Percentiles rank a stretch among this genome's conserved stretches.
Conservation (phyloP, 306 rosid genomes). For the Acacia melanoxylon region DNA sequence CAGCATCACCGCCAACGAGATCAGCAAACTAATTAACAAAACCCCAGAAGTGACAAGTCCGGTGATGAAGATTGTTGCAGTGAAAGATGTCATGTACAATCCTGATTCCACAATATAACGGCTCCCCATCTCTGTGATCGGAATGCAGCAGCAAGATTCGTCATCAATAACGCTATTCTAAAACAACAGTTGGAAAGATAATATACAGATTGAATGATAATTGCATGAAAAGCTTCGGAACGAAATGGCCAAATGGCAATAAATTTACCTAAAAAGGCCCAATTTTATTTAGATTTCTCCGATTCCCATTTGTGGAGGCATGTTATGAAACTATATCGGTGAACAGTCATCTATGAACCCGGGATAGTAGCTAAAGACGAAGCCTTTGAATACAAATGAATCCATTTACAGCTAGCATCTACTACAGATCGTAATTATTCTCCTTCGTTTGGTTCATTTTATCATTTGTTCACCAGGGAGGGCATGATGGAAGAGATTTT, state of each 20-base stretch:
- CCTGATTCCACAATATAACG: slow-evolving; percentile 60
- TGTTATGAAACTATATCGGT: background rate
- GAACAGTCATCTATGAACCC: background rate
- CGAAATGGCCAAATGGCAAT: slow-evolving; percentile 1
- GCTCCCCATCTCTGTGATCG: slow-evolving; percentile 63
- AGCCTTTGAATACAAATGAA: slow-evolving; percentile 7
- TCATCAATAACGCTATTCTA: slow-evolving; percentile 27
- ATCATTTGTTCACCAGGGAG: background rate
- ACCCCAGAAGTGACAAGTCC: slow-evolving; percentile 61
- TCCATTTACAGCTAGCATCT: background rate
- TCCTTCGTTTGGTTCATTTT: background rate
- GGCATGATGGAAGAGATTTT: background rate
- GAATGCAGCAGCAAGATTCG: slow-evolving; percentile 31
- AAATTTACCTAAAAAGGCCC: background rate
- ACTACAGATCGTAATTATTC: slow-evolving; percentile 2
- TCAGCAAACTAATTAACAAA: slow-evolving; percentile 56
- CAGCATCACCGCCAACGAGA: slow-evolving; percentile 72
- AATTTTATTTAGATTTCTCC: background rate
- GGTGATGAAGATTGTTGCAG: slow-evolving; percentile 63
- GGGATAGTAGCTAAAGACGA: slow-evolving; percentile 2
- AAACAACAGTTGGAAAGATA: background rate
- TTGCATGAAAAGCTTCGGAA: background rate
- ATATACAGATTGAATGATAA: background rate
- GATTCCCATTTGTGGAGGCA: background rate
- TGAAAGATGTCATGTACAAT: slow-evolving; percentile 74